These are phyloP conservation scores for Pseudogymnoascus sp. DNA, from an alignment of 2,329 filamentous ascomycete species.

Conservation along the genomic window DNA sequence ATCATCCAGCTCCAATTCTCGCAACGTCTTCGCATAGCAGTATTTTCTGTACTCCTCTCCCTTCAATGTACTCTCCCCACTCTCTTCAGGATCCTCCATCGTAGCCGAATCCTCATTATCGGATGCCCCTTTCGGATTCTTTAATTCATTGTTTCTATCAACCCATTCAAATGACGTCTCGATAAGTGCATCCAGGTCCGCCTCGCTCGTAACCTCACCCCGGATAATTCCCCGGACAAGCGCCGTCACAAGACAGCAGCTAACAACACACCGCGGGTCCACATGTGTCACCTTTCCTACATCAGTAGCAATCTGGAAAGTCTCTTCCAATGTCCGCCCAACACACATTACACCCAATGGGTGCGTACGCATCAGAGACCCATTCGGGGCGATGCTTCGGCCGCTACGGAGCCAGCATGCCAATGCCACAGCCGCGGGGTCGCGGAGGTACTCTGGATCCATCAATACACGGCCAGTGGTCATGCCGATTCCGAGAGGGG, in stretches of 20 bases:
- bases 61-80: constrained; percentile 29
- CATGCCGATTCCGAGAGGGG: constrained; percentile 41
- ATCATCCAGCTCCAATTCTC: constrained; percentile 39
- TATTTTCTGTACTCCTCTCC: constrained; percentile 36
- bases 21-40: constrained; percentile 31
- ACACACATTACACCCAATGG: constrained; percentile 43
- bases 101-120: background rate
- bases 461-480: constrained; percentile 40
- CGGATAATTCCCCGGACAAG: constrained; percentile 40
- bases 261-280: constrained; percentile 44
- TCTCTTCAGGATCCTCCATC: constrained; percentile 11
- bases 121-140: constrained; percentile 1
- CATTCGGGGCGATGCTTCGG: constrained; percentile 40
- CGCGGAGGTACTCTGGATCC: constrained; percentile 31
- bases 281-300: constrained; percentile 42
- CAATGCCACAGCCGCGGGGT: constrained; percentile 35
- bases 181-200: constrained; percentile 36
- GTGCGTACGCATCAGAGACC: constrained; percentile 46
- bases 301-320: constrained; percentile 36
- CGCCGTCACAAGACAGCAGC: constrained; percentile 41
- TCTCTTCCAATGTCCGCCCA: constrained; percentile 33
- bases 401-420: constrained; percentile 35
- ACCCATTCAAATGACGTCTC: constrained; percentile 34
- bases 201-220: constrained; percentile 36
- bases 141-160: constrained; percentile 26